Evolutionary conservation across 257 asterid species (phyloP).

Genomic region (Penstemon eatonii): DNA sequence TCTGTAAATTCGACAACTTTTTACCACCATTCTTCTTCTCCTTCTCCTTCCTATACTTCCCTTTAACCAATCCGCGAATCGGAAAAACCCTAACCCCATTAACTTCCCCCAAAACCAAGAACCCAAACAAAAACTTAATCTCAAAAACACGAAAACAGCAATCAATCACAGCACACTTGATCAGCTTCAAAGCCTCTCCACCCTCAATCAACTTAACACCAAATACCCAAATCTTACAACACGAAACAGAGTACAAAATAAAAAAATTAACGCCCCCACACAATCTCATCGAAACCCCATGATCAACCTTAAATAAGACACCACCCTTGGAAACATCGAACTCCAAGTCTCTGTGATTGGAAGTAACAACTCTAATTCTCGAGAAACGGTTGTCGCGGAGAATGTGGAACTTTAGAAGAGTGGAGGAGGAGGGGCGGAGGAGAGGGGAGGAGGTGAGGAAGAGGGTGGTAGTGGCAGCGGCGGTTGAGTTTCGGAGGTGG

Average conservation of each 20-base stretch:
- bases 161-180: slow-evolving; percentile 79
- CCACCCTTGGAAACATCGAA: slow-evolving; percentile 47
- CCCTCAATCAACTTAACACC: slow-evolving; percentile 47
- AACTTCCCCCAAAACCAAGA: slow-evolving; percentile 73
- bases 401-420: slow-evolving; percentile 59
- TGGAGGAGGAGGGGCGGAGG: slow-evolving; percentile 44
- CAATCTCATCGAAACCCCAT: slow-evolving; percentile 68
- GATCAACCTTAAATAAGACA: slow-evolving; percentile 55
- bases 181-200: slow-evolving; percentile 54
- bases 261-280: slow-evolving; percentile 64
- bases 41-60: slow-evolving; percentile 51
- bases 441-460: slow-evolving; percentile 61
- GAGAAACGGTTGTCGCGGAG: slow-evolving; percentile 36
- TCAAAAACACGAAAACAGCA: slow-evolving; percentile 63
- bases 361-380: slow-evolving; percentile 38
- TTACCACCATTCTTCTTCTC: slow-evolving; percentile 39
- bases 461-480: slow-evolving; percentile 31
- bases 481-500: slow-evolving; percentile 36
- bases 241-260: slow-evolving; percentile 64
- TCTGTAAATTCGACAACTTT: slow-evolving; percentile 33
- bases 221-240: slow-evolving; percentile 70
- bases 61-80: slow-evolving; percentile 59
- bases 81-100: slow-evolving; percentile 76
- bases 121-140: slow-evolving; percentile 51
- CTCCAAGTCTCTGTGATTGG: slow-evolving; percentile 59